phyloP scores from a whole-genome alignment of 352 stramenopile species.

The Globisporangium spinosum region DNA sequence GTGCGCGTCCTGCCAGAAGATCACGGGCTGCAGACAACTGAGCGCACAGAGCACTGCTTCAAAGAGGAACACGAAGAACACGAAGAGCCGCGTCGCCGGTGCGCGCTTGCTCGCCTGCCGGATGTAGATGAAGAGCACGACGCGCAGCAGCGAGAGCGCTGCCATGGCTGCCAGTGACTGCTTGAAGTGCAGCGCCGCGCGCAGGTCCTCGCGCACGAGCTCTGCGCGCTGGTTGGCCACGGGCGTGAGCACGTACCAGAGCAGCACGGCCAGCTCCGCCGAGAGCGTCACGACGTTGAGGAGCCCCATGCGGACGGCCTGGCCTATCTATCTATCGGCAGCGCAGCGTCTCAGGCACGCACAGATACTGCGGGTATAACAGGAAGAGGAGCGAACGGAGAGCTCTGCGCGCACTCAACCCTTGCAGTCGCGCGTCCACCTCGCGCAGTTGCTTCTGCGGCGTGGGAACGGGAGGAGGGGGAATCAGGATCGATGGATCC shows the following conservation, averaged over 20 bases:
- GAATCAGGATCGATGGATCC: constrained; percentile 3
- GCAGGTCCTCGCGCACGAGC: constrained; percentile 40
- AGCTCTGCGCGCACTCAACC: neutral
- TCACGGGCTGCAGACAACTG: constrained; percentile 55
- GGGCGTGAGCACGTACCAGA: constrained; percentile 52
- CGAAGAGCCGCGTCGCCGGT: constrained; percentile 70
- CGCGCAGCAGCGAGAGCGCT: constrained; percentile 44
- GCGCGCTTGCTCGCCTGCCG: constrained; percentile 63
- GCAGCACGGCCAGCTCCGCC: constrained; percentile 49
- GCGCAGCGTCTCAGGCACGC: neutral
- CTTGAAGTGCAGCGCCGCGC: constrained; percentile 36
- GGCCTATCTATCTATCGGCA: neutral
- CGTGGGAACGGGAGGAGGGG: constrained; percentile 1
- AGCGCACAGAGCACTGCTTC: constrained; percentile 42
- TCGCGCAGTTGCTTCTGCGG: neutral
- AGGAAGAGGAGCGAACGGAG: neutral
- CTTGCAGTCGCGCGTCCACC: neutral
- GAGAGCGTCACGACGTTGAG: constrained; percentile 62
- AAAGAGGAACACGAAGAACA: constrained; percentile 72
- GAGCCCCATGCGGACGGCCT: constrained; percentile 44
- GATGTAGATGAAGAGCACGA: constrained; percentile 67
- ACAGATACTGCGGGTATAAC: neutral
- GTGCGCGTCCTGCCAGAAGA: constrained; percentile 51
- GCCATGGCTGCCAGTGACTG: constrained; percentile 67
- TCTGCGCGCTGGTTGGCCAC: constrained; percentile 24